Conservation (phyloP, 2,329 filamentous ascomycete species). For the Xylariaceae sp. region DNA sequence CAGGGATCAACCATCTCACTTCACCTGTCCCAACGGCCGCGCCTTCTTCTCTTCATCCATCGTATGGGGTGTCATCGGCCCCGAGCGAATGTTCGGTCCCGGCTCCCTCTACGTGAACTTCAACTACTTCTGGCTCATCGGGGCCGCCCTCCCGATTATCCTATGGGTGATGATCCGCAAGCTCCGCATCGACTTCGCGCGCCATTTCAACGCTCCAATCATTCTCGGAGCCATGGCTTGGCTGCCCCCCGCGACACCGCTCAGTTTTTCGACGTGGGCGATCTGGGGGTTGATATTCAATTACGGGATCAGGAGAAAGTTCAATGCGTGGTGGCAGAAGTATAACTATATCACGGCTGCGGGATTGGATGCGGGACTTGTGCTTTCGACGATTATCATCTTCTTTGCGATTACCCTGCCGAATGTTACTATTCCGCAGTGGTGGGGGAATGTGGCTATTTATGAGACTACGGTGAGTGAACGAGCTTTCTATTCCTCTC, state of each 20-base stretch:
- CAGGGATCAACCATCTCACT: conserved; percentile 39
- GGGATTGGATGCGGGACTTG: conserved; percentile 37
- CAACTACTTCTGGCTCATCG: conserved; percentile 53
- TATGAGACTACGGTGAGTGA: conserved; percentile 32
- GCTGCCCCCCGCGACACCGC: conserved; percentile 56
- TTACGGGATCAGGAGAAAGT: conserved; percentile 49
- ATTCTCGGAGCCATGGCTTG: conserved; percentile 52
- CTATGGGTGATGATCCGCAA: conserved; percentile 43
- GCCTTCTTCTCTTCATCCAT: conserved; percentile 49
- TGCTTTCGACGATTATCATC: conserved; percentile 35
- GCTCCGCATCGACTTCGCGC: conserved; percentile 39
- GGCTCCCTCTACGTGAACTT: conserved; percentile 48
- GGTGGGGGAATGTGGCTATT: conserved; percentile 51
- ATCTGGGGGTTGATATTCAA: conserved; percentile 57
- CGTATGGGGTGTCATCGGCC: conserved; percentile 56
- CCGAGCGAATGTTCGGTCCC: conserved; percentile 50
- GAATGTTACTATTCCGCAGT: conserved; percentile 35
- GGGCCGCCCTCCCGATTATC: conserved; percentile 43
- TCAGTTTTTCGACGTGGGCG: conserved; percentile 58
- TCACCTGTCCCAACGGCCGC: conserved; percentile 40
- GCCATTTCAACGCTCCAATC: conserved; percentile 53
- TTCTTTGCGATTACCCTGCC: conserved; percentile 37
- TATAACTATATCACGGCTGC: conserved; percentile 41
- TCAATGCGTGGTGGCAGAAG: conserved; percentile 56
- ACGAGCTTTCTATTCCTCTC: conserved; percentile 35